Evolutionary conservation across 2,329 filamentous ascomycete genomes (phyloP).

Genomic region (Penicillium frequentans): DNA sequence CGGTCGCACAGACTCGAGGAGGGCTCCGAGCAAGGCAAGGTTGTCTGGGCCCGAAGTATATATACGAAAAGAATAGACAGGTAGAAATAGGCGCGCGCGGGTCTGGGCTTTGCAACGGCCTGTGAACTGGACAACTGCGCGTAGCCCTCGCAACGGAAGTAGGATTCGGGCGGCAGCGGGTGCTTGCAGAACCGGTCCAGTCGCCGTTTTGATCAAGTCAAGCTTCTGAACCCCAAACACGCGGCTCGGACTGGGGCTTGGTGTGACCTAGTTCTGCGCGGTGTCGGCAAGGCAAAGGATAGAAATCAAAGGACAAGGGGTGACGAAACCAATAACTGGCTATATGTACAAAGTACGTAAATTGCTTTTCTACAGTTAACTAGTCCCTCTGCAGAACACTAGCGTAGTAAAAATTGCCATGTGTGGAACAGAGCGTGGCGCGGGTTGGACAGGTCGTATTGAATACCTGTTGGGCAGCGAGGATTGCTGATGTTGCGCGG

Average conservation of each 20-base stretch:
- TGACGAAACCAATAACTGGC: not conserved
- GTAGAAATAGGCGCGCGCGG: conserved; percentile 2
- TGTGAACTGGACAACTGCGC: not conserved
- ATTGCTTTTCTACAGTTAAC: no score
- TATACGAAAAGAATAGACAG: not conserved
- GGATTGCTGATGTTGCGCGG: not conserved
- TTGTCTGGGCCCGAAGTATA: not conserved
- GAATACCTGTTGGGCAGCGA: not conserved
- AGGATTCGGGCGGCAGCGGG: conserved; percentile 17
- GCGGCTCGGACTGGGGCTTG: conserved; percentile 1
- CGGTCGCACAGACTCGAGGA: not conserved
- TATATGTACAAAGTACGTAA: no score
- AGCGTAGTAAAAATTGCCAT: not conserved
- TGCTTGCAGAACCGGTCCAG: conserved; percentile 13
- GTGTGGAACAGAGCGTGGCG: conserved; percentile 11
- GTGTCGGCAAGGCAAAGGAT: not conserved
- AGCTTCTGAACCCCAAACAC: conserved; percentile 13
- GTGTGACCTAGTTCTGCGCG: conserved; percentile 5
- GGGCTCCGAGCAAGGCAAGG: not conserved
- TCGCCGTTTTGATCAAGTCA: conserved; percentile 9
- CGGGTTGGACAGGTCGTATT: conserved; percentile 8
- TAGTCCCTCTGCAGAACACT: not conserved
- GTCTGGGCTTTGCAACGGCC: not conserved
- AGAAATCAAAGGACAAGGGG: not conserved
- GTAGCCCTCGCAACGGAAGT: conserved; percentile 8